Conservation (phyloP, 441 rosid genomes). For the Eruca vesicaria region DNA sequence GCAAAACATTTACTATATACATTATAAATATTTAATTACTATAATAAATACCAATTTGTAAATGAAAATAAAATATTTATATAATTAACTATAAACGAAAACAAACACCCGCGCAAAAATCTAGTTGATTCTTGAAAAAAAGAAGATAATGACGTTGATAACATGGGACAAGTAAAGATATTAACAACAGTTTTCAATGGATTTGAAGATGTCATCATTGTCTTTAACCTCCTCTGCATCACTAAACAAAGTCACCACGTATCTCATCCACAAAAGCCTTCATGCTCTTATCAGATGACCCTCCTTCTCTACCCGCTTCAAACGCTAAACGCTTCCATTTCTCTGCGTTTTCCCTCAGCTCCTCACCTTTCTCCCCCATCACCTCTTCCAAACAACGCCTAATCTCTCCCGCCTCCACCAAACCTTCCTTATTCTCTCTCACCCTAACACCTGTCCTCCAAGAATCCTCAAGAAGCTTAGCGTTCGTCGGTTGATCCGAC, state of each 20-base stretch:
- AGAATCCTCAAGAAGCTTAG: constrained; percentile 49
- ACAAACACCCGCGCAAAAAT: too few species aligned
- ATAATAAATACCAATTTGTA: too few species aligned
- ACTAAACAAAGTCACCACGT: neutral
- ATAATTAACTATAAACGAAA: too few species aligned
- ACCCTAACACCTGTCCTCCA: constrained; percentile 64
- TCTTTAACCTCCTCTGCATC: constrained; percentile 10
- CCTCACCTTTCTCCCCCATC: constrained; percentile 43
- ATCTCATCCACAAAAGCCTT: constrained; percentile 43
- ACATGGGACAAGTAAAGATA: neutral
- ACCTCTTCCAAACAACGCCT: constrained; percentile 50
- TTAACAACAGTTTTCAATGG: neutral
- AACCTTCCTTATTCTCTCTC: constrained; percentile 35
- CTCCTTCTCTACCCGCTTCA: constrained; percentile 52
- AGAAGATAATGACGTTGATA: too few species aligned
- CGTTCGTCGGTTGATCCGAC: constrained; percentile 62
- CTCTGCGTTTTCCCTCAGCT: constrained; percentile 38
- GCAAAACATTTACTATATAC: too few species aligned
- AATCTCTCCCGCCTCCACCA: constrained; percentile 50
- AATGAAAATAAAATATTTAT: too few species aligned
- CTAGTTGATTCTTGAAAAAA: too few species aligned
- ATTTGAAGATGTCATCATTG: neutral
- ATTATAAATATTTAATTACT: too few species aligned
- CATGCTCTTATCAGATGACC: constrained; percentile 47
- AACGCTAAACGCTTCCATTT: constrained; percentile 53